These are phyloP conservation scores for Colletotrichum lini DNA, from an alignment of 2,329 filamentous ascomycete genomes.

Conservation along the genomic window DNA sequence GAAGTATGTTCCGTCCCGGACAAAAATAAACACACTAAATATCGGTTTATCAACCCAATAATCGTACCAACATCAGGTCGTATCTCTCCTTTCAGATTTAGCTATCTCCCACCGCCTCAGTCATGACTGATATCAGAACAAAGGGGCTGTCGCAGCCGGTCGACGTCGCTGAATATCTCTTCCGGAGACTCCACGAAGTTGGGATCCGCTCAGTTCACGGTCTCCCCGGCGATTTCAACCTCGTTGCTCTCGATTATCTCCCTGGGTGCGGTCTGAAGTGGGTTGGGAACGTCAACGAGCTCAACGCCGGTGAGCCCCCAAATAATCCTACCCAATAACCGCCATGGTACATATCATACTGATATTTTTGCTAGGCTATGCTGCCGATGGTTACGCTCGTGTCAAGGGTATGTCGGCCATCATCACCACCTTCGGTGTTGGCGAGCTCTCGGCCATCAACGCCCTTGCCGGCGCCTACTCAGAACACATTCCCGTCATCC, in stretches of 20 bases:
- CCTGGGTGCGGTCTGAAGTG: constrained; percentile 71
- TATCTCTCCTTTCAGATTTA: not conserved
- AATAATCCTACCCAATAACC: constrained; percentile 24
- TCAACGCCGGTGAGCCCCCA: constrained; percentile 74
- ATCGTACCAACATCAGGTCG: not conserved
- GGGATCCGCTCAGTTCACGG: constrained; percentile 77
- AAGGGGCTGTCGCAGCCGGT: constrained; percentile 63
- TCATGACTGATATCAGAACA: constrained; percentile 57
- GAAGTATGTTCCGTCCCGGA: not conserved
- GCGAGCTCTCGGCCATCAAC: constrained; percentile 81
- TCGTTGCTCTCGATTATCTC: constrained; percentile 77
- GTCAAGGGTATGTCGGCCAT: constrained; percentile 79
- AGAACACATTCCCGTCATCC: constrained; percentile 79
- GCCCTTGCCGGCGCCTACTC: constrained; percentile 82
- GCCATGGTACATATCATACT: not conserved
- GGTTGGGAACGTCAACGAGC: constrained; percentile 80
- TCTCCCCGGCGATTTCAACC: constrained; percentile 82
- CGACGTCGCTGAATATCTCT: constrained; percentile 78
- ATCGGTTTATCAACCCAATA: not conserved
- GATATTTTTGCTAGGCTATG: constrained; percentile 68
- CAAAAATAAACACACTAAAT: not conserved
- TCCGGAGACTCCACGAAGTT: constrained; percentile 73
- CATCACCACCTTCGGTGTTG: constrained; percentile 83
- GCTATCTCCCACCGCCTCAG: not conserved
- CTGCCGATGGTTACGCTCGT: constrained; percentile 84